Conservation (phyloP, 2,329 filamentous ascomycete species). For the Taxawa tesnikishii region DNA sequence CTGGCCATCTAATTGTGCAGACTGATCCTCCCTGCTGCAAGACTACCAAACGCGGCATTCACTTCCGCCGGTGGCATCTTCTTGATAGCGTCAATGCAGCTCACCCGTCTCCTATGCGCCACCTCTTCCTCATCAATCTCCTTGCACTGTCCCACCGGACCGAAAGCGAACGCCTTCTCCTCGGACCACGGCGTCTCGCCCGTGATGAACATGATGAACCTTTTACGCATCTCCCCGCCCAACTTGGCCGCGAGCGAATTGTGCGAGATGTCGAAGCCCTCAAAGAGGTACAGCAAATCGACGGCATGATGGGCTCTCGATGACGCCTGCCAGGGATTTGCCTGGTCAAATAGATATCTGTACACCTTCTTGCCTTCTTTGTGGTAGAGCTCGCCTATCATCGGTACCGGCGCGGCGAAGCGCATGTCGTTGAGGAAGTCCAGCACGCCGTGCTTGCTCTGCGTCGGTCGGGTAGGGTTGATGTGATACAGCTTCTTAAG, state of each 20-base stretch:
- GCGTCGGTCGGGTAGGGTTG: conserved; percentile 24
- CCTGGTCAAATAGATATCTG: conserved; percentile 31
- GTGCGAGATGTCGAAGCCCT: conserved; percentile 24
- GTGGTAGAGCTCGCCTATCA: conserved; percentile 9
- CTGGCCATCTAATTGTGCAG: conserved; percentile 16
- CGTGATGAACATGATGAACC: conserved; percentile 28
- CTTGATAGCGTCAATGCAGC: conserved; percentile 18
- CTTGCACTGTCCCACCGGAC: conserved; percentile 24
- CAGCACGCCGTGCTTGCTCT: conserved; percentile 28
- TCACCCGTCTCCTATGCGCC: conserved; percentile 20
- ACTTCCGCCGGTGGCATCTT: conserved; percentile 18
- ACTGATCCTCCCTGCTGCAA: conserved; percentile 30
- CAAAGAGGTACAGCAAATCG: conserved; percentile 34
- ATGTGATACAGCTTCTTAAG: conserved; percentile 30
- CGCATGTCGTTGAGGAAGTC: conserved; percentile 24
- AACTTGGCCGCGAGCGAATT: conserved; percentile 21
- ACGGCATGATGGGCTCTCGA: conserved; percentile 35
- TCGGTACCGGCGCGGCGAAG: conserved; percentile 17
- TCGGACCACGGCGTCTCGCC: conserved; percentile 24
- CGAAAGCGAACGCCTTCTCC: conserved; percentile 23
- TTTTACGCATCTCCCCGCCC: conserved; percentile 24
- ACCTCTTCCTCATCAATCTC: conserved; percentile 21
- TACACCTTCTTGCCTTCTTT: conserved; percentile 18
- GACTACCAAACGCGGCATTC: conserved; percentile 18
- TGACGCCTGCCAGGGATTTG: conserved; percentile 35